Evolutionary conservation across 305 asterid species (phyloP).

Genomic region (Fraxinus nigra): DNA sequence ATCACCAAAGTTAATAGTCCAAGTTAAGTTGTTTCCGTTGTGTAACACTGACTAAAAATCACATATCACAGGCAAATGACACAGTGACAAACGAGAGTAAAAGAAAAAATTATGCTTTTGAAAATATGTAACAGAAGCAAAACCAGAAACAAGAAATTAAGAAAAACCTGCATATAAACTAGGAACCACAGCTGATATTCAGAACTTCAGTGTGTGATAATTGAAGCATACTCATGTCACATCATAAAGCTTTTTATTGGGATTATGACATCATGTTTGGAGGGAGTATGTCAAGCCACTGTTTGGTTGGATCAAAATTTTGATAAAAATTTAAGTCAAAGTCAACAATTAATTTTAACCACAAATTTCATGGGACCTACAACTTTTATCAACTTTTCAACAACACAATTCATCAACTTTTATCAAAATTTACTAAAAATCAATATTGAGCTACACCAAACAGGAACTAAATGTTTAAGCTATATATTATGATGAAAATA

Average conservation of each 20-base stretch:
- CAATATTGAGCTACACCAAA: background rate
- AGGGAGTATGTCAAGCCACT: background rate
- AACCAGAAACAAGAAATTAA: background rate
- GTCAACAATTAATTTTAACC: background rate
- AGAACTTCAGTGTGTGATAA: background rate
- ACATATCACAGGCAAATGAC: constrained; percentile 1
- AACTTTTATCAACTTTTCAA: background rate
- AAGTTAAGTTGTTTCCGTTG: background rate
- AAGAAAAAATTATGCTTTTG: background rate
- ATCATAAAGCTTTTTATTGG: background rate
- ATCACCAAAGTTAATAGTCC: background rate
- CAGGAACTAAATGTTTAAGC: background rate
- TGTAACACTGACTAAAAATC: background rate
- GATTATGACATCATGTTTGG: background rate
- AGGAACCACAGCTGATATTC: background rate
- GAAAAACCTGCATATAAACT: background rate
- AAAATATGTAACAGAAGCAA: background rate
- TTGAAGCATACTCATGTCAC: background rate
- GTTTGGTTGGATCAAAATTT: background rate
- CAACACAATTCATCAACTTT: background rate
- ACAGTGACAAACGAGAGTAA: background rate
- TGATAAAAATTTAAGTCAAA: background rate
- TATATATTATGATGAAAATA: constrained; percentile 1
- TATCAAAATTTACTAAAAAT: background rate
- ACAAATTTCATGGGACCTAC: background rate